Evolutionary conservation across 2,329 filamentous ascomycete genomes (phyloP).

Genomic region (Fusarium clavum): DNA sequence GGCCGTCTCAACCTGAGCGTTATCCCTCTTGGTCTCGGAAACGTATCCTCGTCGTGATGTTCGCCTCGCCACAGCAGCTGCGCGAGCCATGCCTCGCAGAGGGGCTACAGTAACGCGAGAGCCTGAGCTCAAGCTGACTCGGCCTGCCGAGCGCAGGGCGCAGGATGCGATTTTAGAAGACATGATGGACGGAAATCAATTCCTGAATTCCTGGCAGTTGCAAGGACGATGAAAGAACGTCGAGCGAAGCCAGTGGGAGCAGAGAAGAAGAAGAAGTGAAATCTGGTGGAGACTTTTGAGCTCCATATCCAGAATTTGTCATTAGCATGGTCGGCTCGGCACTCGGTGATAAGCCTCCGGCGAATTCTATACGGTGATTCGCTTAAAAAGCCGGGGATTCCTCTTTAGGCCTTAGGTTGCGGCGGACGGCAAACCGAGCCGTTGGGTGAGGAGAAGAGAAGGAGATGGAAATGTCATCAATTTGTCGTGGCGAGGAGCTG

Average conservation of each 20-base stretch:
- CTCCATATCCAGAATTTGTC: conserved; percentile 52
- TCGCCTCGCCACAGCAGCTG: conserved; percentile 46
- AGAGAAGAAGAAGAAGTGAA: conserved; percentile 36
- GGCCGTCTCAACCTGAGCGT: conserved; percentile 86
- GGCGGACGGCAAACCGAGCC: conserved; percentile 20
- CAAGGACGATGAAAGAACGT: conserved; percentile 39
- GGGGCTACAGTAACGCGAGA: conserved; percentile 52
- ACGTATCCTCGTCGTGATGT: conserved; percentile 76
- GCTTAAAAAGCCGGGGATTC: conserved; percentile 37
- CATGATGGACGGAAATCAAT: conserved; percentile 59
- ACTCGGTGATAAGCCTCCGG: conserved; percentile 52
- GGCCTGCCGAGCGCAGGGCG: conserved; percentile 80
- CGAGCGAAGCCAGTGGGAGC: conserved; percentile 35
- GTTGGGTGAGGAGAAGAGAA: conserved; percentile 21
- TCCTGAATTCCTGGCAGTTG: conserved; percentile 40
- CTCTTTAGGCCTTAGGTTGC: conserved; percentile 25
- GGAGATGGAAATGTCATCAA: conserved; percentile 17
- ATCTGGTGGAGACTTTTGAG: conserved; percentile 40
- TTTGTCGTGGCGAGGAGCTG: conserved; percentile 25
- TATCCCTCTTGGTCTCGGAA: conserved; percentile 81
- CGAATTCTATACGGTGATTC: conserved; percentile 48
- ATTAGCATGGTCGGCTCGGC: conserved; percentile 51
- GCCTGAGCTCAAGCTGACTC: conserved; percentile 63
- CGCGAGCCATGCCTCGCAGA: conserved; percentile 47
- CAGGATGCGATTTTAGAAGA: conserved; percentile 73